Conservation (phyloP, 2,329 filamentous ascomycete species). For the Lecanicillium sp. region DNA sequence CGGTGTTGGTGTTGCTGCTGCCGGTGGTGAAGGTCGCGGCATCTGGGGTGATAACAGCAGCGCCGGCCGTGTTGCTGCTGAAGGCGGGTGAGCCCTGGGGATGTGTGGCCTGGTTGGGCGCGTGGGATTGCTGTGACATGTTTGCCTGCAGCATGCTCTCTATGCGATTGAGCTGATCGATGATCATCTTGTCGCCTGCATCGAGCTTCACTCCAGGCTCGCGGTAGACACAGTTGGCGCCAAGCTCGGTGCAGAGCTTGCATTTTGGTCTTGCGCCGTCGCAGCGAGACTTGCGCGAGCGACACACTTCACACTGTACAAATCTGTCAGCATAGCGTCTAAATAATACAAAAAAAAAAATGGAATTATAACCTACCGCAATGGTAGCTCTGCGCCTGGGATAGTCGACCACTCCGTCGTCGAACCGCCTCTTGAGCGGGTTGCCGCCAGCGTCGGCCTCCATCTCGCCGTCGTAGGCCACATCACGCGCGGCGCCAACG, state of each 20-base stretch:
- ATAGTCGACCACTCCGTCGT: constrained; percentile 56
- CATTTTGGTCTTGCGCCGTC: constrained; percentile 78
- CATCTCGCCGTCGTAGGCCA: constrained; percentile 7
- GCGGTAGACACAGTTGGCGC: constrained; percentile 77
- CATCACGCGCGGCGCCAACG: too few species aligned
- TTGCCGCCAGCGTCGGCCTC: constrained; percentile 32
- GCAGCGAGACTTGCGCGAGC: constrained; percentile 72
- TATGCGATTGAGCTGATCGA: constrained; percentile 71
- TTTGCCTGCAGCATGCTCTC: constrained; percentile 72
- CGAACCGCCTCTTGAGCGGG: constrained; percentile 56
- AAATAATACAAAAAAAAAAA: neutral
- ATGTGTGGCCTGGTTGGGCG: constrained; percentile 37
- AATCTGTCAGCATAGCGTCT: constrained; percentile 16
- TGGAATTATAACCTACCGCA: constrained; percentile 44
- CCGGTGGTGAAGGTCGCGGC: constrained; percentile 20
- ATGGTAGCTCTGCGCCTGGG: constrained; percentile 60
- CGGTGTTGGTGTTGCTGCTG: constrained; percentile 29
- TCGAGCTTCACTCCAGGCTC: constrained; percentile 84
- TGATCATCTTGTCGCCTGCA: constrained; percentile 77
- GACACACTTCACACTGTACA: constrained; percentile 69
- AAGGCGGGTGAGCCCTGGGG: constrained; percentile 57
- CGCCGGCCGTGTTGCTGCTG: constrained; percentile 58
- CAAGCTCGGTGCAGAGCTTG: constrained; percentile 74
- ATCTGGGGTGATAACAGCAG: constrained; percentile 52
- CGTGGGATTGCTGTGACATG: constrained; percentile 44